Evolutionary conservation across 208 protist species (phyloP), one percentile per base, ranked within the genome.

Genomic region (Leishmania guyanensis): DNA sequence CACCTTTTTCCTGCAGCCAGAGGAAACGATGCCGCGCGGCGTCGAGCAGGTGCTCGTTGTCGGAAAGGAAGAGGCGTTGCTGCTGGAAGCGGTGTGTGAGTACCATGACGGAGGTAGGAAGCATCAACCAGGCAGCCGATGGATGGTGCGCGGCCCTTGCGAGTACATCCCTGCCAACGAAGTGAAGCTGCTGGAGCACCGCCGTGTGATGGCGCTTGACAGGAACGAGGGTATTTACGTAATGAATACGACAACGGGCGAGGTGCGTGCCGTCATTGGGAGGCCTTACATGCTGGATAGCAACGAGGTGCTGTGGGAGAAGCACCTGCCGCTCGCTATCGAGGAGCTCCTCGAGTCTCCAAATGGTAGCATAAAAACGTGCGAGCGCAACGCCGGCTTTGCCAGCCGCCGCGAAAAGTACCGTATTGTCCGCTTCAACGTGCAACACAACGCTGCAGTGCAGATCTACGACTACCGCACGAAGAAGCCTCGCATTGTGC

Each of bases 191-290:
- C 65, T 99, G 36, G 96, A 99, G 81, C 89, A 84, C 58, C 92
- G 98, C 70, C 74, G 84, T 51, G 82, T 96, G 4, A 99, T 99
- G 51, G 89, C 98, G 60, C 91, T 99, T 22, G 97, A 99, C 83
- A 94, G 98, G 70, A 99, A 99, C 89, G 98, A 99, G 86, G 99
- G 98, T 79, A 94, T 99, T 71, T 99, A 99, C 84, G 95, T 99
- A 17, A 94, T 97, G 85, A 93, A 99, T 88, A 93, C 81, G 4
- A 89, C 79, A 26, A 98, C 97, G 0, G 98, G 98, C 60, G 83
- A 94, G 62, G 97, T 99, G 33, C 86, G 92, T 22, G 83, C 93
- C 26, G 93, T 99, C 36, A 90, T 92, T 66, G 98, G 98, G 26
- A 58, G 93, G 79, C 91, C 97, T 6, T 99, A 99, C 87, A 97